Conservation (phyloP, 2,329 filamentous ascomycete genomes). For the Beauveria scarabaeidicola region DNA sequence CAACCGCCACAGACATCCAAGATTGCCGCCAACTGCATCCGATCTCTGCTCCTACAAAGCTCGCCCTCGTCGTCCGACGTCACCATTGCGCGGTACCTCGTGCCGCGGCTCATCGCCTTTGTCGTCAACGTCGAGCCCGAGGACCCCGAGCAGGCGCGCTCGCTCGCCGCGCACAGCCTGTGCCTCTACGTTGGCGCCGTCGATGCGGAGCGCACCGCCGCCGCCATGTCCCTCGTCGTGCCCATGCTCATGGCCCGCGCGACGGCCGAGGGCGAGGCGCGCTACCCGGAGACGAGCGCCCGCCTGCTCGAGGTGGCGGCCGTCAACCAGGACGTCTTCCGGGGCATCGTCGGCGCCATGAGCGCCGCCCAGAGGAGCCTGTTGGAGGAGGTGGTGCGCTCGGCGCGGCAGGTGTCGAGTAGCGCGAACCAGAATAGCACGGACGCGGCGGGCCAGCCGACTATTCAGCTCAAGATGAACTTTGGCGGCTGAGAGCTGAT, state of each 20-base stretch:
- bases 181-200: slow-evolving; percentile 57
- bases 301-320: slow-evolving; percentile 75
- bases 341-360: slow-evolving; percentile 63
- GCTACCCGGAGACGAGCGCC: slow-evolving; percentile 65
- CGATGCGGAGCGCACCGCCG: slow-evolving; percentile 35
- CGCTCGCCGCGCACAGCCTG: slow-evolving; percentile 64
- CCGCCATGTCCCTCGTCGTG: slow-evolving; percentile 67
- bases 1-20: slow-evolving; percentile 57
- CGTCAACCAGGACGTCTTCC: slow-evolving; percentile 64
- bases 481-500: slow-evolving; percentile 47
- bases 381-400: slow-evolving; percentile 73
- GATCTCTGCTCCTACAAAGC: slow-evolving; percentile 67
- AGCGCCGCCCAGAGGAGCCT: slow-evolving; percentile 61
- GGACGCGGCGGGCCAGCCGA: slow-evolving; percentile 54
- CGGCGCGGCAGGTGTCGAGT: slow-evolving; percentile 42
- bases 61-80: slow-evolving; percentile 58
- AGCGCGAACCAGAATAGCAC: slow-evolving; percentile 30
- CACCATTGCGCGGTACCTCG: slow-evolving; percentile 63
- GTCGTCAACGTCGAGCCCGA: slow-evolving; percentile 61
- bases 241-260: slow-evolving; percentile 70
- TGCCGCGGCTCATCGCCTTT: slow-evolving; percentile 70
- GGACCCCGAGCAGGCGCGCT: slow-evolving; percentile 69
- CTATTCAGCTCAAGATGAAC: slow-evolving; percentile 90
- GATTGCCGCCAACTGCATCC: slow-evolving; percentile 82
- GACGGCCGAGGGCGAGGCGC: slow-evolving; percentile 48